Conservation (phyloP, 1,139 yeast species). For the Taphrina wiesneri region DNA sequence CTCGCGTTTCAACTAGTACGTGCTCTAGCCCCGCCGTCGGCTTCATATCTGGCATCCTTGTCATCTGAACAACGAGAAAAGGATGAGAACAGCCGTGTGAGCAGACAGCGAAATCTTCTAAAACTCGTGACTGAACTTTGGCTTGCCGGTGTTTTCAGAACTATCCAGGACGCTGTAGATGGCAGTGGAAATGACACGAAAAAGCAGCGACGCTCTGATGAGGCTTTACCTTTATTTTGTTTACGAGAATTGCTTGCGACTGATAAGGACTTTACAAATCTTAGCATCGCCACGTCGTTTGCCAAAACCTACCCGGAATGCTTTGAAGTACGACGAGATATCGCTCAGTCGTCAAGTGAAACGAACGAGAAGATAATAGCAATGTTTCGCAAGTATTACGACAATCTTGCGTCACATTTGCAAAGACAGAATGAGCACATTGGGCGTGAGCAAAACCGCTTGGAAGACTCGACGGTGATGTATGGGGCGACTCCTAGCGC, state of each 20-base stretch:
- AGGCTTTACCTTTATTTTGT: constrained; percentile 46
- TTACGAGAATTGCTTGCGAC: constrained; percentile 43
- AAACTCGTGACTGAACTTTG: constrained; percentile 64
- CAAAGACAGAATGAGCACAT: constrained; percentile 48
- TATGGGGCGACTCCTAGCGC: constrained; percentile 5
- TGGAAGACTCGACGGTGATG: constrained; percentile 6
- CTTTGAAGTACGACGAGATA: constrained; percentile 5
- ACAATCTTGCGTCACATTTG: constrained; percentile 51
- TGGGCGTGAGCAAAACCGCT: constrained; percentile 35
- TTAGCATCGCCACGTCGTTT: constrained; percentile 53
- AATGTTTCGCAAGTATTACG: constrained; percentile 49
- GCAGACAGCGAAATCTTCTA: constrained; percentile 54
- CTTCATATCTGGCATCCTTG: constrained; percentile 44
- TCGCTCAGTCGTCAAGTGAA: not conserved
- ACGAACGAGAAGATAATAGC: constrained; percentile 38
- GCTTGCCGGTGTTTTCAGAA: constrained; percentile 59
- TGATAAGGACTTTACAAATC: constrained; percentile 38
- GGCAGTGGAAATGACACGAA: constrained; percentile 28
- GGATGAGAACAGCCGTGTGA: constrained; percentile 50
- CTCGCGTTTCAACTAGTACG: constrained; percentile 56
- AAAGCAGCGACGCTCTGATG: constrained; percentile 21
- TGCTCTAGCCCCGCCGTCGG: constrained; percentile 52
- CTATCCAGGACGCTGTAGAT: constrained; percentile 47
- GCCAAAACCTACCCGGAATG: constrained; percentile 51
- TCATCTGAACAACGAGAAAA: constrained; percentile 48